Base-by-base conservation (phyloP, 148 eudicot genomes). In the Chenopodium suecicum region DNA sequence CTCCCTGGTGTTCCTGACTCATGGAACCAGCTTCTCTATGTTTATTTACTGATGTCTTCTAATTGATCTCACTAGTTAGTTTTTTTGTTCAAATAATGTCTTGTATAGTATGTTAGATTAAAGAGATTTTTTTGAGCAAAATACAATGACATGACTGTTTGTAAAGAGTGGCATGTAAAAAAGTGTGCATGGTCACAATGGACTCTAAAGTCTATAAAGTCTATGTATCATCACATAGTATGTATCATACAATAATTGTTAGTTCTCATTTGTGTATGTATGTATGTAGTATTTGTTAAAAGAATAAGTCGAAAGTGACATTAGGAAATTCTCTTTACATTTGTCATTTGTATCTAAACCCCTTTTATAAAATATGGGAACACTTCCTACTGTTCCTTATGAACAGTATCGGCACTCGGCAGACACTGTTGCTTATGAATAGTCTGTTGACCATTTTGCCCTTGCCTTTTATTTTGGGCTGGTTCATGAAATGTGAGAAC, bases 1-100 rank as follows among this genome's bases (percentile, higher is more conserved):
- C 89, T 91, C 5, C 97, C 95, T 32, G 97, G 97, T 0, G 91
- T 93, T 27, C 97, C 97, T 3, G 95, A 93, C 76, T 58, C 93
- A 4, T 93, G 97, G 97, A 93, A 93, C 81, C 87, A 90, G 83
- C 85, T 93, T 77, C 81, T 93, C 9, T 91, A 86, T 86, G 90
- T 90, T 41, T 80, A 81, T 82, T 78, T 90, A 67, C 44, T 88
- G n/a, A 48, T 70, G 32, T 82, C 82, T 70, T 82, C 76, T 54
- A 62, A 3, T 73, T 63, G 29, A 62, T 70, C 72, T 78, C 73
- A 46, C 66, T 83, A 72, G n/a, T 27, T 54, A 3, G 19, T 48
- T 31, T 2, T 52, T 52, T 27, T 62, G 9, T 3, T 66, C 29
- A 16, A 34, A 9, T 2, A 27, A 25, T 27, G 0, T 25, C 23